Percentiles rank a stretch among this genome's conserved stretches.
Evolutionary conservation across 179 eudicot genomes (phyloP).

Genomic region (Amaranthus tricolor): DNA sequence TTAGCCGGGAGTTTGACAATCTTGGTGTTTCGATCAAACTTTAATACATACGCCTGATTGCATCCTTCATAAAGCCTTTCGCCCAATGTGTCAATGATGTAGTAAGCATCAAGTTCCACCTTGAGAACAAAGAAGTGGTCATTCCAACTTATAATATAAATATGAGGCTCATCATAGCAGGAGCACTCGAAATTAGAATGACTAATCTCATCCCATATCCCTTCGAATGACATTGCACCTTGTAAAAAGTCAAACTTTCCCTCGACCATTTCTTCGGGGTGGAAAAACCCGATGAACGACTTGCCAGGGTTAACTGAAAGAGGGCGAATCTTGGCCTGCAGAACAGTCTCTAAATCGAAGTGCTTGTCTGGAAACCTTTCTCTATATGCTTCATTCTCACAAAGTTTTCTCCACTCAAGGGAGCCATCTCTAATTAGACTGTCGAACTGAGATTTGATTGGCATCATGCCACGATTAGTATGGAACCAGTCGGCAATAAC

Average conservation of each 20-base stretch:
- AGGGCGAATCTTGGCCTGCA: constrained; percentile 67
- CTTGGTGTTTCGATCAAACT: constrained; percentile 56
- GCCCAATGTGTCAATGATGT: constrained; percentile 76
- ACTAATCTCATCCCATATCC: constrained; percentile 79
- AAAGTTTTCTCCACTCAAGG: constrained; percentile 80
- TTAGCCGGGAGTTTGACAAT: constrained; percentile 40
- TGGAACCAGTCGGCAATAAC: constrained; percentile 92
- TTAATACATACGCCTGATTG: constrained; percentile 72
- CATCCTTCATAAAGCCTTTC: constrained; percentile 91
- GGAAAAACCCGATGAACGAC: constrained; percentile 75
- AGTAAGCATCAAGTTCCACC: constrained; percentile 72
- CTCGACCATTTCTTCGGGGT: constrained; percentile 59
- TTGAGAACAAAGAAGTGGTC: constrained; percentile 81
- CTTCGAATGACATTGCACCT: constrained; percentile 79
- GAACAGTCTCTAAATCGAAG: constrained; percentile 76
- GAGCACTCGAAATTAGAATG: constrained; percentile 23
- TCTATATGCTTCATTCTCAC: constrained; percentile 53
- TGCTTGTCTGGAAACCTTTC: constrained; percentile 81
- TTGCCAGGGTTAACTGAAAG: constrained; percentile 56
- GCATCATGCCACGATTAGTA: constrained; percentile 56
- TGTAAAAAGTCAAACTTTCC: constrained; percentile 67
- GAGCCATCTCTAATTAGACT: constrained; percentile 78
- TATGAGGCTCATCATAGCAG: constrained; percentile 30
- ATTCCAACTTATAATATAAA: constrained; percentile 78
- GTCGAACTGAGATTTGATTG: constrained; percentile 77